Evolutionary conservation across 2,329 filamentous ascomycete species (phyloP), one percentile per base, ranked within the genome.

Genomic region (Paracorniculantispora psalliotae): DNA sequence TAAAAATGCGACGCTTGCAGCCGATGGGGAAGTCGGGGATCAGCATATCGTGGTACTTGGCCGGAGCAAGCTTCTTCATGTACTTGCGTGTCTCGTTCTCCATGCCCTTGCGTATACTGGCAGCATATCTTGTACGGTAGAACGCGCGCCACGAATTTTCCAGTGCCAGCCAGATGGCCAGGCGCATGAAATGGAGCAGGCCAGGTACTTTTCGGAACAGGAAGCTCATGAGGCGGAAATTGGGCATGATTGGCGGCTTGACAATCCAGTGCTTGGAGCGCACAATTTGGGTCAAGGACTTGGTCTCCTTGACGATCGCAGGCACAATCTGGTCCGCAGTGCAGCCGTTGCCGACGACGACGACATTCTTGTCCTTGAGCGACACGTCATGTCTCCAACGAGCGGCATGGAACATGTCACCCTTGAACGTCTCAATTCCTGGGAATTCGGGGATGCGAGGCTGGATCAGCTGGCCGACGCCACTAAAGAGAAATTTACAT

Each of bases 1-100:
- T 83, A 56, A 81, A 81, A 57, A 88, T 80, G 15, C 84, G 77
- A n/a, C 86, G 73, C 71, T 87, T 88, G 71, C 85, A 88, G 1
- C 84, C 84, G 15, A 87, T 69, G 47, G 79, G 76, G 59, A 85
- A 88, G 52, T 87, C 78, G 0, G 86, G 86, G 0, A 83, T 83
- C 37, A 88, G 67, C 7, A 85, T 75, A 30, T 84, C 79, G 62
- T 84, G 81, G 61, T 87, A 88, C 68, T 85, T 81, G 52, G 79
- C 72, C 0, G 86, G 86, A 0, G 81, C 81, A 1, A 68, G 73
- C 4, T 68, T 65, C 59, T 75, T 64, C 75, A 77, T 67, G 64
- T 70, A 76, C 12, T n/a, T 69, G 61, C 81, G 78, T 1, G 76
- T 68, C 12, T 64, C 61, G 19, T 69, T 70, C 8, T 79, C 71